Percentiles rank a stretch among this genome's conserved stretches.
Conservation (phyloP, 2,329 filamentous ascomycete species). For the Arthrobotrys musiformis region DNA sequence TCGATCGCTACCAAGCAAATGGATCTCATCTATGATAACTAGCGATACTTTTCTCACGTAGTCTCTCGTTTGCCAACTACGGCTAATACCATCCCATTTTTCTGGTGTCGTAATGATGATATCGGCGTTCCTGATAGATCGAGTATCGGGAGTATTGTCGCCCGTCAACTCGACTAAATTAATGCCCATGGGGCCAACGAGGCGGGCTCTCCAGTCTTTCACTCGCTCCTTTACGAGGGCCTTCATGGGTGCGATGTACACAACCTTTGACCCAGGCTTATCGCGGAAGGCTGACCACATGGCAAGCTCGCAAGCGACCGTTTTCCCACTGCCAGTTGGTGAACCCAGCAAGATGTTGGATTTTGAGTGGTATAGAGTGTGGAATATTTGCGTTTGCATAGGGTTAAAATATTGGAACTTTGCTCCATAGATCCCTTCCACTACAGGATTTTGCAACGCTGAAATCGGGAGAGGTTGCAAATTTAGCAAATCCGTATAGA, state of each 20-base stretch:
- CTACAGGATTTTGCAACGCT: conserved; percentile 83
- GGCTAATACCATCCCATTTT: conserved; percentile 99
- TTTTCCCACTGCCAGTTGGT: conserved; percentile 97
- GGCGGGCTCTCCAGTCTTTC: conserved; percentile 87
- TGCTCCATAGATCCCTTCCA: conserved; percentile 88
- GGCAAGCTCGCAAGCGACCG: conserved; percentile 90
- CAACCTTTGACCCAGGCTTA: conserved; percentile 92
- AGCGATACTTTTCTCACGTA: conserved; percentile 95
- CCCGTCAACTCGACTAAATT: conserved; percentile 95
- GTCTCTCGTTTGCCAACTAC: conserved; percentile 97
- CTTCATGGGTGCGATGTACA: conserved; percentile 99
- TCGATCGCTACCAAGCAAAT: conserved; percentile 93
- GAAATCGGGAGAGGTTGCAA: conserved; percentile 88
- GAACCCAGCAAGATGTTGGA: conserved; percentile 94
- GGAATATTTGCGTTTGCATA: conserved; percentile 99
- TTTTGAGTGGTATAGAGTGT: conserved; percentile 90
- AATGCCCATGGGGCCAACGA: conserved; percentile 83
- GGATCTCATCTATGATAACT: conserved; percentile 98
- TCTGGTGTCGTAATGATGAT: conserved; percentile 99
- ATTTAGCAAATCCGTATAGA: conserved; percentile 93
- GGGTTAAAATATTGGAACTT: conserved; percentile 98
- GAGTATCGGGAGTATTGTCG: conserved; percentile 97
- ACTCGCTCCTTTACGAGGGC: conserved; percentile 95
- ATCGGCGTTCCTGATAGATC: conserved; percentile 93
- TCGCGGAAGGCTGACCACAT: conserved; percentile 99